Conservation (phyloP, 2,329 filamentous ascomycete genomes). For the Pseudocercospora musae region DNA sequence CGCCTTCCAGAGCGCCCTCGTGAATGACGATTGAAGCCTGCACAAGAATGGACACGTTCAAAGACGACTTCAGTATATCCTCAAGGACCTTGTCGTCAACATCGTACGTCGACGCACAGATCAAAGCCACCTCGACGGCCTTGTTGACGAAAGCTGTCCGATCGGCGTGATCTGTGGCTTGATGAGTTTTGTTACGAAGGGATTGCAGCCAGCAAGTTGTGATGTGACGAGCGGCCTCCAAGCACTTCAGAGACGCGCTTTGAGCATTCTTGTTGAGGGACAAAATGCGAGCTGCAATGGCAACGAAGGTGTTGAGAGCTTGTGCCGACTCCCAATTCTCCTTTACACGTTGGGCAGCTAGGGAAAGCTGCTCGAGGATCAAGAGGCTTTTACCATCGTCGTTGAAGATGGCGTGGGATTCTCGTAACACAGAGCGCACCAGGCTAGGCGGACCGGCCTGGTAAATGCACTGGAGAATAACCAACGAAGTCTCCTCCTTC, state of each 20-base stretch:
- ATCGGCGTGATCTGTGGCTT: slow-evolving; percentile 37
- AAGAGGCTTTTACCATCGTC: slow-evolving; percentile 34
- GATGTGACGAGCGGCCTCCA: slow-evolving; percentile 44
- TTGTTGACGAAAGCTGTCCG: slow-evolving; percentile 30
- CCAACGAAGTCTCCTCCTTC: slow-evolving; percentile 46
- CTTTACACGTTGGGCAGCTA: slow-evolving; percentile 22
- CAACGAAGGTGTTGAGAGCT: slow-evolving; percentile 22
- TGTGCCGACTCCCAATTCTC: slow-evolving; percentile 31
- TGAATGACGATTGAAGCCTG: slow-evolving; percentile 23
- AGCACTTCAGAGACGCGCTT: slow-evolving; percentile 12
- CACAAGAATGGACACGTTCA: slow-evolving; percentile 21
- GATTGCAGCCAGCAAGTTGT: slow-evolving; percentile 50
- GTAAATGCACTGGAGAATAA: slow-evolving; percentile 53
- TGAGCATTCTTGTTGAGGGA: slow-evolving; percentile 14
- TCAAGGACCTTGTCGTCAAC: slow-evolving; percentile 21
- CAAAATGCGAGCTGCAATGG: slow-evolving; percentile 25
- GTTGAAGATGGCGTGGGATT: slow-evolving; percentile 49
- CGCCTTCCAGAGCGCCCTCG: slow-evolving; percentile 7
- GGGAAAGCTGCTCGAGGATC: slow-evolving; percentile 13
- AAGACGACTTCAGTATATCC: slow-evolving; percentile 13
- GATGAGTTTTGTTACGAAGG: slow-evolving; percentile 48
- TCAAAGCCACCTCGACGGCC: slow-evolving; percentile 53
- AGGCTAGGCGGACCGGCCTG: slow-evolving; percentile 49
- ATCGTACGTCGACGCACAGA: slow-evolving; percentile 53
- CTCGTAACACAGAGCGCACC: slow-evolving; percentile 38